Conservation (phyloP, 768 basidiomycete species). For the Termitomyces sp. region DNA sequence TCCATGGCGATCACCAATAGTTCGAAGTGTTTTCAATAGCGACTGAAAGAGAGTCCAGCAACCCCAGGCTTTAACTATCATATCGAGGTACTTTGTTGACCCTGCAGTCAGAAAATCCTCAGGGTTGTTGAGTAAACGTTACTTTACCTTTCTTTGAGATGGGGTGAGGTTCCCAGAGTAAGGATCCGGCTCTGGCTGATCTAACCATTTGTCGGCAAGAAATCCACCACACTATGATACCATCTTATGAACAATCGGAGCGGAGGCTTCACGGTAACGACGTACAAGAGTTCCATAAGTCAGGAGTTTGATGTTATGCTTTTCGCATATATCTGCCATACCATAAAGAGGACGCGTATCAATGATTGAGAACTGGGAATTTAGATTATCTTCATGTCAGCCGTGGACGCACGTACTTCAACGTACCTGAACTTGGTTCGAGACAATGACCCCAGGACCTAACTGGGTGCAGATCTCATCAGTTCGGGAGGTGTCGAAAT, state of each 20-base stretch:
- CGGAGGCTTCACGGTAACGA: constrained; percentile 3
- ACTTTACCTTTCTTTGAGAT: constrained; percentile 70
- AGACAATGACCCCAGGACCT: constrained; percentile 65
- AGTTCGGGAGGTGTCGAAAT: constrained; percentile 70
- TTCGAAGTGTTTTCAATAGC: constrained; percentile 51
- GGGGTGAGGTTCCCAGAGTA: constrained; percentile 68
- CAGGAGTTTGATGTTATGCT: constrained; percentile 66
- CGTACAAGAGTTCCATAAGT: constrained; percentile 80
- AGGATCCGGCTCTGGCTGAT: constrained; percentile 59
- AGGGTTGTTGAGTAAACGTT: background rate
- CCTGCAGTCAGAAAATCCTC: constrained; percentile 5
- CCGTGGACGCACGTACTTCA: background rate
- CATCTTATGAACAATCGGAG: constrained; percentile 5
- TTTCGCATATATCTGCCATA: constrained; percentile 71
- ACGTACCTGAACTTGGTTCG: constrained; percentile 78
- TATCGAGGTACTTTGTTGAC: constrained; percentile 64
- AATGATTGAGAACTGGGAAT: constrained; percentile 70
- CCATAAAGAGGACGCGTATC: constrained; percentile 73
- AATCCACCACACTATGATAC: constrained; percentile 73
- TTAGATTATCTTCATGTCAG: background rate
- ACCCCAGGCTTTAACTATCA: constrained; percentile 78
- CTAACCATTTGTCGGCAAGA: constrained; percentile 71
- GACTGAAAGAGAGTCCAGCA: constrained; percentile 70
- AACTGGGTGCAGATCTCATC: constrained; percentile 77
- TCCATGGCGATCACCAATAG: constrained; percentile 62